A percentile compares a stretch with the other conserved stretches of the same genome.
Conservation (phyloP, 2,329 filamentous ascomycete genomes). For the Penicillium crustosum region DNA sequence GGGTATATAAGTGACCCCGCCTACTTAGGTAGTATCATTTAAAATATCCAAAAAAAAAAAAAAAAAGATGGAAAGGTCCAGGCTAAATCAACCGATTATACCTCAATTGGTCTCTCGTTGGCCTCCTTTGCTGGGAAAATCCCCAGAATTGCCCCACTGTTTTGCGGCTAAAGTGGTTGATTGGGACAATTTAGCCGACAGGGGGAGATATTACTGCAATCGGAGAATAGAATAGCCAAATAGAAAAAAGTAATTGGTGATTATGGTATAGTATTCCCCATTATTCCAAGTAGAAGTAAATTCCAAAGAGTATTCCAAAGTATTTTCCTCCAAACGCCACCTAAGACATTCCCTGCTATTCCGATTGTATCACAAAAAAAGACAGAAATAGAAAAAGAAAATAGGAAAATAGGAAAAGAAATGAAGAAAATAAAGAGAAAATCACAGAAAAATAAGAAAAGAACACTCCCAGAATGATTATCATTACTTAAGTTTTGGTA, state of each 20-base stretch:
- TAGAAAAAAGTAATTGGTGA: background rate
- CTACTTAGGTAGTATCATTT: background rate
- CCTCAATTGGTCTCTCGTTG: background rate
- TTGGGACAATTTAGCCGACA: background rate
- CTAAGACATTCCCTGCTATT: background rate
- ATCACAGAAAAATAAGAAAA: constrained; percentile 17
- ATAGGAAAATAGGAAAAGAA: background rate
- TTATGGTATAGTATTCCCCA: background rate
- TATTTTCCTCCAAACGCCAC: background rate
- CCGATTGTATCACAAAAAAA: background rate
- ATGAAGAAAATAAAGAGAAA: constrained; percentile 12
- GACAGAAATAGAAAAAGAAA: constrained; percentile 1
- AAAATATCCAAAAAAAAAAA: background rate
- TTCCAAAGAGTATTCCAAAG: background rate
- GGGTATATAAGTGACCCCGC: constrained; percentile 6
- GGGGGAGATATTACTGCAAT: background rate
- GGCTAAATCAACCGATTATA: constrained; percentile 6
- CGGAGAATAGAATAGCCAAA: background rate
- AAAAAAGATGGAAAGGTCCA: background rate
- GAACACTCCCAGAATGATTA: constrained; percentile 26
- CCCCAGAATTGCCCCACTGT: constrained; percentile 7
- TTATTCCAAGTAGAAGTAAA: background rate
- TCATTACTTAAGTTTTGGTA: constrained; percentile 28
- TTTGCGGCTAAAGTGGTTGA: constrained; percentile 14
- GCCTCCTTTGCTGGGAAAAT: background rate